Evolutionary conservation across 2,329 filamentous ascomycete genomes (phyloP).

Genomic region (Aspergillus luchuensis): DNA sequence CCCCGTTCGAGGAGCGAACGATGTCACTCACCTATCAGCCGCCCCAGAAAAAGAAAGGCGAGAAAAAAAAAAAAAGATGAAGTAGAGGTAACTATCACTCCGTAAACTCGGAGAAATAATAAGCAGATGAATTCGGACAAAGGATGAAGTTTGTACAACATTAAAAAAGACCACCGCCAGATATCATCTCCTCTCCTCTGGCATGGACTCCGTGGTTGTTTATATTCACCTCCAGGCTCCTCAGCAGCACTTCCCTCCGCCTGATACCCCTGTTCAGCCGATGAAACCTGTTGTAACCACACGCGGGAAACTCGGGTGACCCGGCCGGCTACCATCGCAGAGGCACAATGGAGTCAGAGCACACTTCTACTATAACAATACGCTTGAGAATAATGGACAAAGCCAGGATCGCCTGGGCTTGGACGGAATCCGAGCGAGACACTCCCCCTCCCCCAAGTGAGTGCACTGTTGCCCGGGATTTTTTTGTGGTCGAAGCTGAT

Average conservation of each 20-base stretch:
- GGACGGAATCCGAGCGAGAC: neutral
- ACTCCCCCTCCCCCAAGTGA: neutral
- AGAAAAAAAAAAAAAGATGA: neutral
- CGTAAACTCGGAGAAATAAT: neutral
- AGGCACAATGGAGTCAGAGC: neutral
- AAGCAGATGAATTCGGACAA: neutral
- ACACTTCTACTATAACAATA: neutral
- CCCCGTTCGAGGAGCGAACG: neutral
- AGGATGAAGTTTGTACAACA: neutral
- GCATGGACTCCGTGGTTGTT: neutral
- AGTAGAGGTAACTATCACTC: neutral
- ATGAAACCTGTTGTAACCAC: slow-evolving; percentile 18
- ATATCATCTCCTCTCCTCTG: neutral
- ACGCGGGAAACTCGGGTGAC: slow-evolving; percentile 22
- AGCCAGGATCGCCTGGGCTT: neutral
- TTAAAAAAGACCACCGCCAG: neutral
- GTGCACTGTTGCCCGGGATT: slow-evolving; percentile 1
- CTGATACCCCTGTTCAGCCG: slow-evolving; percentile 12
- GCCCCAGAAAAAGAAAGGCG: neutral
- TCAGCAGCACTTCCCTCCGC: neutral
- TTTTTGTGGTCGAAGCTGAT: neutral
- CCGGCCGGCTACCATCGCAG: slow-evolving; percentile 1
- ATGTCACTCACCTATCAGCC: neutral
- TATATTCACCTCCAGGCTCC: slow-evolving; percentile 4
- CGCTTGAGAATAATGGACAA: neutral